Conservation (phyloP, 257 asterid genomes). For the Plantago ovata region DNA sequence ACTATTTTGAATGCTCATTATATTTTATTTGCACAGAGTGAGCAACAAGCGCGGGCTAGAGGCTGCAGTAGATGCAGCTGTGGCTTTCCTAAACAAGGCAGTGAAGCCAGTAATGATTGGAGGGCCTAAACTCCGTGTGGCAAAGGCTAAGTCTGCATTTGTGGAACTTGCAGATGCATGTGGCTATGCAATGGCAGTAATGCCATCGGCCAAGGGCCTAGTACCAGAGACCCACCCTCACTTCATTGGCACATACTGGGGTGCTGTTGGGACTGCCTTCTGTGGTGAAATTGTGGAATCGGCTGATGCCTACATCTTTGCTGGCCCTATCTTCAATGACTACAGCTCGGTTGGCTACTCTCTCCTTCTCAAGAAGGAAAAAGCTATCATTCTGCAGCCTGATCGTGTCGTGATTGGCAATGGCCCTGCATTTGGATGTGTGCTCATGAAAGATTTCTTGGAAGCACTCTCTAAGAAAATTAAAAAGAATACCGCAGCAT, state of each 20-base stretch:
- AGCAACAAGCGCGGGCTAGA: slow-evolving; percentile 67
- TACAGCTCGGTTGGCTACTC: slow-evolving; percentile 87
- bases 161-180: slow-evolving; percentile 59
- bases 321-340: slow-evolving; percentile 79
- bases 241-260: slow-evolving; percentile 86
- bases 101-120: slow-evolving; percentile 77
- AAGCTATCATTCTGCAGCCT: slow-evolving; percentile 67
- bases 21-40: slow-evolving; percentile 26
- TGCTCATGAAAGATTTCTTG: slow-evolving; percentile 66
- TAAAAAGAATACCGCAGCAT: slow-evolving; percentile 44
- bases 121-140: slow-evolving; percentile 69
- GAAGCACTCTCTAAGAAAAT: slow-evolving; percentile 46
- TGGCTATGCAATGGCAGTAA: slow-evolving; percentile 53
- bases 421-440: slow-evolving; percentile 78
- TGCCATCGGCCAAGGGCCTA: slow-evolving; percentile 90
- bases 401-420: slow-evolving; percentile 58
- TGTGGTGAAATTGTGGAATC: slow-evolving; percentile 86
- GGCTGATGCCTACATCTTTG: slow-evolving; percentile 70
- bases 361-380: slow-evolving; percentile 67
- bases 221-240: slow-evolving; percentile 72
- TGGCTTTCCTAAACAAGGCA: slow-evolving; percentile 63
- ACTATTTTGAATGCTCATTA: no score
- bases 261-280: slow-evolving; percentile 71
- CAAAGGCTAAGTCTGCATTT: slow-evolving; percentile 54
- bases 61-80: slow-evolving; percentile 74